These are phyloP conservation scores for Hirsutella thompsonii DNA, from an alignment of 2,329 filamentous ascomycete genomes.

Conservation along the genomic window DNA sequence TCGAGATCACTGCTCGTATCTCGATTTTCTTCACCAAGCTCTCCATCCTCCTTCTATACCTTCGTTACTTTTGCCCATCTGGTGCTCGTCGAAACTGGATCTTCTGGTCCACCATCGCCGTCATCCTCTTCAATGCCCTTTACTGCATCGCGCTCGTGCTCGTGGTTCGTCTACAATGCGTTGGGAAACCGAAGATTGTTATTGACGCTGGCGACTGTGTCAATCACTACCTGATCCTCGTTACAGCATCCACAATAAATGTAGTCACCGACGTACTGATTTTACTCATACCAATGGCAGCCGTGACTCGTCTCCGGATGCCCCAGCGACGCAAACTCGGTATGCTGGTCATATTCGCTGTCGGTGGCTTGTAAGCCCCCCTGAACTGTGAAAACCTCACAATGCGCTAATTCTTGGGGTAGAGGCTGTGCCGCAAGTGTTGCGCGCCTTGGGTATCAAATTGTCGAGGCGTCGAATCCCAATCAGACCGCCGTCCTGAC, in stretches of 20 bases:
- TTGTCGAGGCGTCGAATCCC: background rate
- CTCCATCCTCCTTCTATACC: background rate
- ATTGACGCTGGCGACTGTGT: background rate
- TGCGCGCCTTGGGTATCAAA: background rate
- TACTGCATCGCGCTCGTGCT: slow-evolving; percentile 1
- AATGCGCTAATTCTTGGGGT: too few relatives aligned
- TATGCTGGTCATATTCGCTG: background rate
- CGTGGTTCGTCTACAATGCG: background rate
- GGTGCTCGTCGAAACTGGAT: background rate
- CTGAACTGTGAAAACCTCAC: too few relatives aligned
- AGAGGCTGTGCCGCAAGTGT: slow-evolving; percentile 1
- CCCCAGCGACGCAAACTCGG: background rate
- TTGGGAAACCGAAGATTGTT: background rate
- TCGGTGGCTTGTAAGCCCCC: background rate
- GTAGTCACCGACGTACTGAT: background rate
- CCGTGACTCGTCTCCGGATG: background rate
- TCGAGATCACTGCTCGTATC: background rate
- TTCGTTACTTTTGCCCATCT: background rate
- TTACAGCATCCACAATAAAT: background rate
- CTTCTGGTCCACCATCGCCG: background rate
- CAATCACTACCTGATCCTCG: slow-evolving; percentile 1
- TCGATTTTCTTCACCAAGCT: slow-evolving; percentile 1
- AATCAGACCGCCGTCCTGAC: background rate
- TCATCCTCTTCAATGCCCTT: slow-evolving; percentile 1
- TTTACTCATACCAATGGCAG: background rate